Evolutionary conservation across 2,329 filamentous ascomycete species (phyloP).

Genomic region (Colletotrichum falcatum): DNA sequence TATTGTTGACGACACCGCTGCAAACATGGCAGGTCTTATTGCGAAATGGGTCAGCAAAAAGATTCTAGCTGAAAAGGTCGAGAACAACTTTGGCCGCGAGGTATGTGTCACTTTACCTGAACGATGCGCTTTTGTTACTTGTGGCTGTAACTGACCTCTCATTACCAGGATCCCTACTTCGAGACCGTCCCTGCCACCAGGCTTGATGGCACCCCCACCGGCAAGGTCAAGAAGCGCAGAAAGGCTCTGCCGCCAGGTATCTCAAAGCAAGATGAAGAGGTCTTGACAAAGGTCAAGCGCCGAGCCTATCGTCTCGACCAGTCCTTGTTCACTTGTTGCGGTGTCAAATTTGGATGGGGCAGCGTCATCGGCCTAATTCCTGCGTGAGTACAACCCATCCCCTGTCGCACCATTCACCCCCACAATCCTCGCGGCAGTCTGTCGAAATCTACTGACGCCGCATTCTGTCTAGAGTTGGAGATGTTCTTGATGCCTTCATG

Average conservation of each 20-base stretch:
- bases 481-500: constrained; percentile 78
- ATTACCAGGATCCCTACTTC: constrained; percentile 85
- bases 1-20: constrained; percentile 14
- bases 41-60: constrained; percentile 68
- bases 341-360: constrained; percentile 89
- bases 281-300: constrained; percentile 88
- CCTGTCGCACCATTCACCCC: neutral
- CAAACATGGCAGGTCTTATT: constrained; percentile 63
- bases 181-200: constrained; percentile 82
- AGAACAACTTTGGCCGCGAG: constrained; percentile 70
- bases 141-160: constrained; percentile 45
- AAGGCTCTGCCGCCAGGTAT: constrained; percentile 88
- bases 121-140: neutral
- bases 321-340: constrained; percentile 83
- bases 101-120: constrained; percentile 48
- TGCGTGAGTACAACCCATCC: constrained; percentile 66
- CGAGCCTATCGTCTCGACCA: constrained; percentile 89
- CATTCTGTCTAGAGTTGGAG: constrained; percentile 70
- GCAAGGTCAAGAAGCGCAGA: constrained; percentile 84
- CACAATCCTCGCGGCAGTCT: neutral
- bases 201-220: constrained; percentile 71
- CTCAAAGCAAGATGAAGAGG: constrained; percentile 81
- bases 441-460: constrained; percentile 2
- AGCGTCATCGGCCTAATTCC: constrained; percentile 88
- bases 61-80: constrained; percentile 66